Percentiles rank a stretch among this genome's conserved stretches.
Conservation (phyloP, 2,329 filamentous ascomycete species). For the Phaeosphaeriaceae sp. region DNA sequence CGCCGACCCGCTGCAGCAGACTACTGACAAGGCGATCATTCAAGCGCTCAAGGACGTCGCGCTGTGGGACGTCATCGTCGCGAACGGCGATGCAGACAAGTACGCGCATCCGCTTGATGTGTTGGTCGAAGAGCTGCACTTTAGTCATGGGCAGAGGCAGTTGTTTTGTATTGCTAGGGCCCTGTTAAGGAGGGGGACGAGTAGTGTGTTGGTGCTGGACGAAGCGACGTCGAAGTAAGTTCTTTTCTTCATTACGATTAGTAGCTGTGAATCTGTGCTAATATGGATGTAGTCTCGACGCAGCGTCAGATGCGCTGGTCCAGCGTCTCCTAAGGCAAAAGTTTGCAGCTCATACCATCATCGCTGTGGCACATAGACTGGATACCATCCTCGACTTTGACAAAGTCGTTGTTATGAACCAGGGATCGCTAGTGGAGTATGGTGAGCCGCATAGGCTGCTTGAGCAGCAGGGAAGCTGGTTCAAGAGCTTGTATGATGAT, state of each 20-base stretch:
- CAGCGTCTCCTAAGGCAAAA: constrained; percentile 62
- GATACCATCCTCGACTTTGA: constrained; percentile 64
- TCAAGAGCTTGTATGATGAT: constrained; percentile 41
- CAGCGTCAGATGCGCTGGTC: constrained; percentile 64
- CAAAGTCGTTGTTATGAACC: constrained; percentile 59
- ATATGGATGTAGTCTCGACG: constrained; percentile 57
- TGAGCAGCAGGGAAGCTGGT: constrained; percentile 38
- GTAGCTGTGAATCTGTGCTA: too few species aligned
- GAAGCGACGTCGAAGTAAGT: constrained; percentile 45
- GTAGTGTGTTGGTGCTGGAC: constrained; percentile 39
- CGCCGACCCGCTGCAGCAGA: constrained; percentile 52
- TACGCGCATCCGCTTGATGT: constrained; percentile 43
- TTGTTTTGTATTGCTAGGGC: constrained; percentile 69
- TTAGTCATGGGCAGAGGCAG: constrained; percentile 64
- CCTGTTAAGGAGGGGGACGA: constrained; percentile 52
- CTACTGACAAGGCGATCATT: constrained; percentile 50
- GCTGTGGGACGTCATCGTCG: constrained; percentile 51
- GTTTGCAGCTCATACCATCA: constrained; percentile 65
- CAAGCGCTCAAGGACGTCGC: constrained; percentile 56
- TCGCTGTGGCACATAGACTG: constrained; percentile 64
- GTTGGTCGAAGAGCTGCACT: constrained; percentile 39
- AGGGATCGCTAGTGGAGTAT: constrained; percentile 57
- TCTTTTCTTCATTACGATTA: too few species aligned
- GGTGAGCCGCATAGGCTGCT: constrained; percentile 38
- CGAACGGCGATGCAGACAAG: constrained; percentile 37